Conservation (phyloP, 768 basidiomycete genomes). For the Psilocybe sp. region DNA sequence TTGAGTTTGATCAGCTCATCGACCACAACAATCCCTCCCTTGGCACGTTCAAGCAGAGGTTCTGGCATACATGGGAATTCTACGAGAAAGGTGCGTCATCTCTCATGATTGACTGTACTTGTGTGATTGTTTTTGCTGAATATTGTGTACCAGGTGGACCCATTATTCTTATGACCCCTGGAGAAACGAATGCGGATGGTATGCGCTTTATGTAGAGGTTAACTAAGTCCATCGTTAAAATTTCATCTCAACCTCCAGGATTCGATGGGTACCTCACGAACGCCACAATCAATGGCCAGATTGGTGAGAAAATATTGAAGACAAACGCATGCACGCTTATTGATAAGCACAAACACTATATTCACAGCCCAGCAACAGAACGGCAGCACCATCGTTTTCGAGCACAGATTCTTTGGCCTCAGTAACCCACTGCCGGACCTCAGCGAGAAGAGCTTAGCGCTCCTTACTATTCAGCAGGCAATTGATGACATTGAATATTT, state of each 20-base stretch:
- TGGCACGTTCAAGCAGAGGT: constrained; percentile 73
- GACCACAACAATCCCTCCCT: constrained; percentile 49
- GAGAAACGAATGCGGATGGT: constrained; percentile 57
- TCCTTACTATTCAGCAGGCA: constrained; percentile 69
- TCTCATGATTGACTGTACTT: constrained; percentile 4
- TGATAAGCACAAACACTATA: not conserved
- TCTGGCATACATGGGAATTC: constrained; percentile 65
- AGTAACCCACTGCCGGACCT: constrained; percentile 68
- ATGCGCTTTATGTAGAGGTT: constrained; percentile 8
- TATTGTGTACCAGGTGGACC: constrained; percentile 44
- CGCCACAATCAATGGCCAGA: constrained; percentile 54
- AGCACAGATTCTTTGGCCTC: constrained; percentile 71
- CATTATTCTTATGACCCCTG: constrained; percentile 61
- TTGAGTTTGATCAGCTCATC: constrained; percentile 55
- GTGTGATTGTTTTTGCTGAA: not conserved
- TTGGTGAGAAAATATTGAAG: constrained; percentile 28
- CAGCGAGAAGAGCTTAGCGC: constrained; percentile 47
- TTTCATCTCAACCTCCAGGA: constrained; percentile 20
- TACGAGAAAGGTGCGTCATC: constrained; percentile 44
- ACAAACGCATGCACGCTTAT: not conserved
- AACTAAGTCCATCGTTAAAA: not conserved
- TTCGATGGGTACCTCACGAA: constrained; percentile 59
- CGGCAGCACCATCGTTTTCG: constrained; percentile 58
- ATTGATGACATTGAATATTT: constrained; percentile 72
- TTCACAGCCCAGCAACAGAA: constrained; percentile 52